phyloP scores from a whole-genome alignment of 108 stramenopile genomes.

The Cylindrotheca closterium region DNA sequence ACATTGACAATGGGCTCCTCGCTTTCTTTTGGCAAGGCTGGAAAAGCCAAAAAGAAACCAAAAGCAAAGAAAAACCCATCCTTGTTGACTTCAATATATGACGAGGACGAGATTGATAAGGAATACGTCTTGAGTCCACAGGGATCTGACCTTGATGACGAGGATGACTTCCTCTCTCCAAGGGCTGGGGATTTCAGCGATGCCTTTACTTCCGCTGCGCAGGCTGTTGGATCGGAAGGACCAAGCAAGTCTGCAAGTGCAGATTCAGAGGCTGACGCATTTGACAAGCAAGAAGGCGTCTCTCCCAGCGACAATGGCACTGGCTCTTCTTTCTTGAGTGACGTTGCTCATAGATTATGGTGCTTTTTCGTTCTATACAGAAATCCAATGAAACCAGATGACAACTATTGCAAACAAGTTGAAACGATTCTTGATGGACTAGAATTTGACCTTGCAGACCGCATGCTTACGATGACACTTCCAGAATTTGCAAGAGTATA shows the following conservation, averaged over 20 bases:
- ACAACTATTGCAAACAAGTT: slow-evolving; percentile 43
- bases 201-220: no score
- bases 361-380: slow-evolving; percentile 47
- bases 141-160: slow-evolving; percentile 21
- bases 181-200: no score
- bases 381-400: slow-evolving; percentile 35
- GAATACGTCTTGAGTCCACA: slow-evolving; percentile 35
- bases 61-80: slow-evolving; percentile 4
- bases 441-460: slow-evolving; percentile 24
- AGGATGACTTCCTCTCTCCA: slow-evolving; percentile 22
- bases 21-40: not conserved
- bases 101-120: slow-evolving; percentile 30
- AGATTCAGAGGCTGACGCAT: slow-evolving; percentile 2
- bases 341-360: slow-evolving; percentile 44
- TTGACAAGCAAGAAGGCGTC: slow-evolving; percentile 6
- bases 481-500: slow-evolving; percentile 33
- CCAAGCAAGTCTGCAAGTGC: slow-evolving; percentile 6
- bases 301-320: not conserved
- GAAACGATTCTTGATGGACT: slow-evolving; percentile 41
- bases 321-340: slow-evolving; percentile 32
- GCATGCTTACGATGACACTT: slow-evolving; percentile 25
- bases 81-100: slow-evolving; percentile 37
- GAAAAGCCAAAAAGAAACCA: slow-evolving; percentile 7
- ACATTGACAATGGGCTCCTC: not conserved
- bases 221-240: no score